These are phyloP conservation scores for Corylus avellana DNA, from an alignment of 306 rosid species.

Conservation along the genomic window DNA sequence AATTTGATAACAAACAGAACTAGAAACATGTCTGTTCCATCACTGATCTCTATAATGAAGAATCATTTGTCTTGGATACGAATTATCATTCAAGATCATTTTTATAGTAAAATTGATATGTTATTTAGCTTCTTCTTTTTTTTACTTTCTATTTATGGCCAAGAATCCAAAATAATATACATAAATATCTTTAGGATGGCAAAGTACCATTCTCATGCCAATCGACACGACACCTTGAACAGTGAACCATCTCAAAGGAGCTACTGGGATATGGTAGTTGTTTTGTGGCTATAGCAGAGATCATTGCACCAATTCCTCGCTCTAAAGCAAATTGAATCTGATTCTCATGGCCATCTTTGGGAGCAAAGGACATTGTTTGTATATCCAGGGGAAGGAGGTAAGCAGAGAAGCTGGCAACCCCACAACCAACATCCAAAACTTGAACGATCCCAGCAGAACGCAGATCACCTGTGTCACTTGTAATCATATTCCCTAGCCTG, in stretches of 20 bases:
- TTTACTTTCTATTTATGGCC: slow-evolving; percentile 2
- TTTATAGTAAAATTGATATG: neutral
- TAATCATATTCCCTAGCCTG: slow-evolving; percentile 91
- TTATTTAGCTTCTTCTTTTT: neutral
- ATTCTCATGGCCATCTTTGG: slow-evolving; percentile 94
- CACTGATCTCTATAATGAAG: neutral
- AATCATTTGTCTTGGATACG: neutral
- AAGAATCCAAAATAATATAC: slow-evolving; percentile 5
- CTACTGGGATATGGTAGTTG: slow-evolving; percentile 81
- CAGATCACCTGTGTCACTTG: slow-evolving; percentile 69
- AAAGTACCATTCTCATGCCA: slow-evolving; percentile 81
- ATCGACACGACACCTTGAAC: slow-evolving; percentile 90
- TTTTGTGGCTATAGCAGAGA: slow-evolving; percentile 82
- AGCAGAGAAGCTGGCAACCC: slow-evolving; percentile 96
- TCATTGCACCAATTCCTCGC: slow-evolving; percentile 90
- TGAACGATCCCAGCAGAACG: slow-evolving; percentile 76
- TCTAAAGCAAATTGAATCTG: slow-evolving; percentile 96
- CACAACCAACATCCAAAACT: slow-evolving; percentile 94
- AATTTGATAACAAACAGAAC: neutral
- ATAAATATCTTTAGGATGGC: slow-evolving; percentile 22
- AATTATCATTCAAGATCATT: neutral
- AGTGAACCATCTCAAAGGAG: slow-evolving; percentile 95
- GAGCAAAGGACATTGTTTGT: slow-evolving; percentile 94
- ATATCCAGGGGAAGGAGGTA: slow-evolving; percentile 85
- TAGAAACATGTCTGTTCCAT: neutral